Evolutionary conservation across 495 filamentous ascomycete species (phyloP), one percentile per base, ranked within the genome.

Genomic region (Daldinia childiae): DNA sequence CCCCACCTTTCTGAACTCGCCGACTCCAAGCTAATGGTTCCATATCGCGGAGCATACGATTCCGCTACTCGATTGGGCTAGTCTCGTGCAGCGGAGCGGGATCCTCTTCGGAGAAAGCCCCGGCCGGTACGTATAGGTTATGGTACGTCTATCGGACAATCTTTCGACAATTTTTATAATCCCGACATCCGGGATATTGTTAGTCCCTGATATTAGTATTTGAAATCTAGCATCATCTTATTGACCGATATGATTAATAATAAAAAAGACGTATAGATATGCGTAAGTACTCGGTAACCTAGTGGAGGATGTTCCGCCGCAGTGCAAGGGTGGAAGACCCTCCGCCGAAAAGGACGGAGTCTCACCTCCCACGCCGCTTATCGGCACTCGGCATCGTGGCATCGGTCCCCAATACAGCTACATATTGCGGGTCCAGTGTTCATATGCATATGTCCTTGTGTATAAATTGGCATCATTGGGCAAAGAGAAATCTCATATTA

Each of bases 51-150:
- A 79, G 59, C 58, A 27, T 62, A 60, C 45, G 58, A 52, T 61
- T 78, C 79, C 79, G 79, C 24, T 58, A 11, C 72, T 73, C 12
- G 38, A 80, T 80, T 75, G 74, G 79, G 78, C 64, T 77, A 76
- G 54, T 62, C 57, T 41, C 30, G 58, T 62, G 62, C 24, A 21
- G 55, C 60, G 60, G 64, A 64, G 61, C 65, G 64, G 60, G 48
- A 68, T 21, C 57, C 48, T 60, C 55, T 55, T 57, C 70, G 70
- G 65, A 58, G 60, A 30, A 43, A 63, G 29, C 8, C 61, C 68
- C 66, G 63, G 55, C 39, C 62, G 57, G n/a, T 48, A 48, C 43
- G 14, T 41, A 39, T 24, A 14, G 15, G 11, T 36, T 36, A 36
- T 36, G 11, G 12, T 36, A 14, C 34, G 3, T 14, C 34, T 34